Percentiles rank a stretch among this genome's conserved stretches.
These are phyloP conservation scores for Ascosphaera aggregata DNA, from an alignment of 2,329 filamentous ascomycete genomes.

Conservation along the genomic window DNA sequence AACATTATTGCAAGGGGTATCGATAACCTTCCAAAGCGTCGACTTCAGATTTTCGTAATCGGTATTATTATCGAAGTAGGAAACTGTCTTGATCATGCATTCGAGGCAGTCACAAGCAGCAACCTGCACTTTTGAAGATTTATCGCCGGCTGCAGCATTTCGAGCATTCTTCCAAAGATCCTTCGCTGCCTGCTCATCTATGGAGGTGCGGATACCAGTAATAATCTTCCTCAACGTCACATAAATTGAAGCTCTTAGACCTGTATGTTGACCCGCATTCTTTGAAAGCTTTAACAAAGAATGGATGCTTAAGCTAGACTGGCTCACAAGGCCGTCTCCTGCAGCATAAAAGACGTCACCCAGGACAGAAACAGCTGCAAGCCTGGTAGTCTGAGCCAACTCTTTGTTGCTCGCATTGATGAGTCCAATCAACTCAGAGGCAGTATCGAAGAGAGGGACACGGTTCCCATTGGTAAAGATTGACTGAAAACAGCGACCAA, in stretches of 20 bases:
- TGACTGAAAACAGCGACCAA: slow-evolving; percentile 62
- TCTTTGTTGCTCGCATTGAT: slow-evolving; percentile 57
- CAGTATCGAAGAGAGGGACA: slow-evolving; percentile 79
- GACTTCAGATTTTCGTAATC: slow-evolving; percentile 80
- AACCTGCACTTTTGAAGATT: slow-evolving; percentile 56
- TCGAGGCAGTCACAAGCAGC: slow-evolving; percentile 61
- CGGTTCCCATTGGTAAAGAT: slow-evolving; percentile 71
- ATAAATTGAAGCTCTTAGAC: slow-evolving; percentile 58
- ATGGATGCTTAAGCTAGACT: slow-evolving; percentile 52
- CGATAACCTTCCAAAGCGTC: slow-evolving; percentile 65
- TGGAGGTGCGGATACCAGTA: slow-evolving; percentile 47
- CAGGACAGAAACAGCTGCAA: slow-evolving; percentile 69
- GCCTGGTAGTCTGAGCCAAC: slow-evolving; percentile 39
- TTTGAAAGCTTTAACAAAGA: slow-evolving; percentile 62
- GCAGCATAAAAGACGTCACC: slow-evolving; percentile 81
- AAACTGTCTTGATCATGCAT: slow-evolving; percentile 44
- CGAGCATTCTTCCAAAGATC: slow-evolving; percentile 87
- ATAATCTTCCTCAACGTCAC: slow-evolving; percentile 52
- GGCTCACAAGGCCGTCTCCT: slow-evolving; percentile 72
- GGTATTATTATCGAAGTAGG: slow-evolving; percentile 65
- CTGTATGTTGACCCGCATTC: slow-evolving; percentile 53
- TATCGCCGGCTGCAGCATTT: slow-evolving; percentile 53
- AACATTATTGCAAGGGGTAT: slow-evolving; percentile 50
- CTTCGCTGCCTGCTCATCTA: slow-evolving; percentile 67
- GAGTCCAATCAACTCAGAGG: slow-evolving; percentile 63